Conservation (phyloP, 2,329 filamentous ascomycete species). For the Ophiocordyceps camponoti-floridani region DNA sequence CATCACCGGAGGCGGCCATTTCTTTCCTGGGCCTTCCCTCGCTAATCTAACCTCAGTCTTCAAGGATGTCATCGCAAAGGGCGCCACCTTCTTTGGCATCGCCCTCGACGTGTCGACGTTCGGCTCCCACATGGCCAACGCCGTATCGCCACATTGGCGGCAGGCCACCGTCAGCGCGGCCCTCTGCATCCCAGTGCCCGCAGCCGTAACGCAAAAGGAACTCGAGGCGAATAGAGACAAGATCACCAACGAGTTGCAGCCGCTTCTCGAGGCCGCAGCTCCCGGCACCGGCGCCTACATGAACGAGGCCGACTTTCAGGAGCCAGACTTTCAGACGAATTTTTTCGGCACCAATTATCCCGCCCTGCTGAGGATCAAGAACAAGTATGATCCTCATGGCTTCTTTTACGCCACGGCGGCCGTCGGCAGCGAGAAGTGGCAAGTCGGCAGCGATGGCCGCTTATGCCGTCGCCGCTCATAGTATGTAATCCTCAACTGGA, state of each 20-base stretch:
- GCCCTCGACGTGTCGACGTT: conserved; percentile 11
- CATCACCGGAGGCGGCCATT: conserved; percentile 19
- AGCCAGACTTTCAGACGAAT: conserved; percentile 23
- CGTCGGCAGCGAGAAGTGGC: conserved; percentile 34
- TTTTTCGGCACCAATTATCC: conserved; percentile 30
- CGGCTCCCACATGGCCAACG: conserved; percentile 9
- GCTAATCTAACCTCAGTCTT: conserved; percentile 3
- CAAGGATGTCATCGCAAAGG: conserved; percentile 5
- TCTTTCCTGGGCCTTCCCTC: conserved; percentile 20
- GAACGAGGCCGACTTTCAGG: conserved; percentile 32
- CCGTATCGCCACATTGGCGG: conserved; percentile 26
- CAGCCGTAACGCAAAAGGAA: conserved; percentile 8
- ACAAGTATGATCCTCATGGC: conserved; percentile 23
- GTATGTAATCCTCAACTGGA: too few relatives aligned
- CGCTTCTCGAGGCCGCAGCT: conserved; percentile 9
- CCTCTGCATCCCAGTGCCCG: conserved; percentile 10
- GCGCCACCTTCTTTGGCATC: conserved; percentile 11
- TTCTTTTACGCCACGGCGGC: conserved; percentile 29
- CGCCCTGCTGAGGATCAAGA: conserved; percentile 24
- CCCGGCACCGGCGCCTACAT: conserved; percentile 26
- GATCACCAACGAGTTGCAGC: conserved; percentile 12
- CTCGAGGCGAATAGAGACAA: conserved; percentile 13
- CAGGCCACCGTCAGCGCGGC: conserved; percentile 13
- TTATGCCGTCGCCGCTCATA: conserved; percentile 2
- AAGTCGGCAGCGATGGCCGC: conserved; percentile 12